phyloP scores from a whole-genome alignment of 2,329 filamentous ascomycete genomes.

The Tolypocladium endophyticum region DNA sequence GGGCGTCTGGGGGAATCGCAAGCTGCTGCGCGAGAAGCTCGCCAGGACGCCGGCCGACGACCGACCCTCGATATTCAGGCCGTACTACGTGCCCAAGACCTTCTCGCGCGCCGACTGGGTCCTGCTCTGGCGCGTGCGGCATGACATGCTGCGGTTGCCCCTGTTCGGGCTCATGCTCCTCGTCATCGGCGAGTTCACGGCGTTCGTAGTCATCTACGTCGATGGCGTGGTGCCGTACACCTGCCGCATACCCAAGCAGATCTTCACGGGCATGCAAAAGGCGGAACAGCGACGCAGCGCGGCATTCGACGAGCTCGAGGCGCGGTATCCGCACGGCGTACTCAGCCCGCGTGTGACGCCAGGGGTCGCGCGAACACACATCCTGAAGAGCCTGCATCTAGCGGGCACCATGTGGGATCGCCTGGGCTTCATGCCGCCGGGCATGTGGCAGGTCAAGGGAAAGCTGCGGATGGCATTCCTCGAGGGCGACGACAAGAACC shows the following conservation, averaged over 20 bases:
- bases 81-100: constrained; percentile 20
- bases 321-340: constrained; percentile 21
- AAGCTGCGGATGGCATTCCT: constrained; percentile 50
- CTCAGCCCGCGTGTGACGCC: constrained; percentile 19
- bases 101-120: constrained; percentile 59
- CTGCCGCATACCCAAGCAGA: constrained; percentile 72
- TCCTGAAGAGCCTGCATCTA: constrained; percentile 33
- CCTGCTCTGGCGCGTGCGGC: constrained; percentile 53
- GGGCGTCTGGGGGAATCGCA: constrained; percentile 59
- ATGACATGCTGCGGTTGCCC: constrained; percentile 70
- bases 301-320: constrained; percentile 34
- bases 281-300: constrained; percentile 39
- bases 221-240: constrained; percentile 64
- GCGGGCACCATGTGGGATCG: constrained; percentile 39
- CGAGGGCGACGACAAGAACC: constrained; percentile 58
- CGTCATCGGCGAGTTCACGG: constrained; percentile 78
- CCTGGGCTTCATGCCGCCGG: constrained; percentile 33
- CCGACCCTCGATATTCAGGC: constrained; percentile 27
- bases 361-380: constrained; percentile 21
- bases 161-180: constrained; percentile 67
- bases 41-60: constrained; percentile 42
- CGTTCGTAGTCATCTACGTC: constrained; percentile 63
- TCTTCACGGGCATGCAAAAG: constrained; percentile 44
- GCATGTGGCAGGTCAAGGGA: constrained; percentile 44
- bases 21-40: constrained; percentile 35